Conservation (phyloP, 2,329 filamentous ascomycete species). For the Fusarium dlaminii region DNA sequence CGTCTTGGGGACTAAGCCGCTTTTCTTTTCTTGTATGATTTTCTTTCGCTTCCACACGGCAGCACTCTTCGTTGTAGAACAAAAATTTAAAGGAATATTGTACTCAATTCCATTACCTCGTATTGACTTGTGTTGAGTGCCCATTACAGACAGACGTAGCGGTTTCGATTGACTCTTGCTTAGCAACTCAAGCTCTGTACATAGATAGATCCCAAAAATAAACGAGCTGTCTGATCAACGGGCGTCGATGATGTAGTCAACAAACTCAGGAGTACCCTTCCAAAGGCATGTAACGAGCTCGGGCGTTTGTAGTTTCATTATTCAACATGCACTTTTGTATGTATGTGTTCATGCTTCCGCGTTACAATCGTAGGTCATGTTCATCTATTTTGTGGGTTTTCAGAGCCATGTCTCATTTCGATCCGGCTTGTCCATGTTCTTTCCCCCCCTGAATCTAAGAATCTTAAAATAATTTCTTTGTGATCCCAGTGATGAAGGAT, state of each 20-base stretch:
- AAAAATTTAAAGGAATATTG: neutral
- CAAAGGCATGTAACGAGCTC: too few species aligned
- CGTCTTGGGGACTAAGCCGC: neutral
- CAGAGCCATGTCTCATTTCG: constrained; percentile 5
- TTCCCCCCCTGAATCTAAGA: neutral
- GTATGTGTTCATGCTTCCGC: too few species aligned
- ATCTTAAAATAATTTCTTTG: neutral
- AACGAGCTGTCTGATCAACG: too few species aligned
- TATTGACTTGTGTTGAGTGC: too few species aligned
- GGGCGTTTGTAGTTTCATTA: too few species aligned
- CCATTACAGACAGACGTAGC: too few species aligned
- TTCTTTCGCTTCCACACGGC: neutral
- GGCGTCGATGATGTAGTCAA: too few species aligned
- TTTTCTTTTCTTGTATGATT: neutral
- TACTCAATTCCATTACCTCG: neutral
- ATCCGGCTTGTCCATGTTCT: neutral
- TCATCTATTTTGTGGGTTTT: neutral
- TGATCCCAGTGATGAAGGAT: neutral
- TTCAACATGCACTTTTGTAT: too few species aligned
- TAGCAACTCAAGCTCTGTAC: too few species aligned
- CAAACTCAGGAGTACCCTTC: too few species aligned
- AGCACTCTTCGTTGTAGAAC: neutral
- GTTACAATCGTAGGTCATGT: neutral
- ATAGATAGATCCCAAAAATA: too few species aligned
- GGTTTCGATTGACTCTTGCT: too few species aligned